A percentile compares a stretch with the other conserved stretches of the same genome.
Evolutionary conservation across 306 rosid species (phyloP).

Genomic region (Quercus mongolica): DNA sequence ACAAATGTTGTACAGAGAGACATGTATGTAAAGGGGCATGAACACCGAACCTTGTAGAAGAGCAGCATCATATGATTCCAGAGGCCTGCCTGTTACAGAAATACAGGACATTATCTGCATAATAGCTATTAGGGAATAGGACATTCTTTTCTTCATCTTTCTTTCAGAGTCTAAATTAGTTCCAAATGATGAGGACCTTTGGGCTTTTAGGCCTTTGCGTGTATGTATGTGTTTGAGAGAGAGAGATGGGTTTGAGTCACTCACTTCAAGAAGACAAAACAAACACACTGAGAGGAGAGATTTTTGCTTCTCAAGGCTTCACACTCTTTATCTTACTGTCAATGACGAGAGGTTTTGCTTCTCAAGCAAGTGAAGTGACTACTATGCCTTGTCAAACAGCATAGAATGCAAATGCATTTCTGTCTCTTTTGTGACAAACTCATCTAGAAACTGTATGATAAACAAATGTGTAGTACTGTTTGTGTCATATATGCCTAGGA

Average conservation of each 20-base stretch:
- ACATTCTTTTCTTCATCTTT: conserved; percentile 16
- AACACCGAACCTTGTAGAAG: conserved; percentile 12
- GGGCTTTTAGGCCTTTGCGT: too few relatives aligned
- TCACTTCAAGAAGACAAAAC: neutral
- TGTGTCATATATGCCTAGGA: too few relatives aligned
- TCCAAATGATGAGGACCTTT: neutral
- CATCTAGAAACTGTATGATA: neutral
- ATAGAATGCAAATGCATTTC: neutral
- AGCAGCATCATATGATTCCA: neutral
- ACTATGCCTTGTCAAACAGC: conserved; percentile 8
- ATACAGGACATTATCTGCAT: conserved; percentile 3
- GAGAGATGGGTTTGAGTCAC: neutral
- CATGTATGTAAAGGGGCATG: neutral
- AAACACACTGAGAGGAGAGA: too few relatives aligned
- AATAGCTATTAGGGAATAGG: conserved; percentile 1
- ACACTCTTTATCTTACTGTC: too few relatives aligned
- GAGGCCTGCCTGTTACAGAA: conserved; percentile 25
- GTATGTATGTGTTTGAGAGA: neutral
- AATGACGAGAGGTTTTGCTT: neutral
- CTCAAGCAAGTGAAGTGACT: neutral
- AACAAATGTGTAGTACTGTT: too few relatives aligned
- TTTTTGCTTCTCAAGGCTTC: too few relatives aligned
- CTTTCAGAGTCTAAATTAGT: neutral
- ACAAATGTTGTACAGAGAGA: neutral
- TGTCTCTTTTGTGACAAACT: neutral